Evolutionary conservation across 805 yeast genomes (phyloP), one percentile per base, ranked within the genome.

Genomic region (Suhomyces tanzawaensis): DNA sequence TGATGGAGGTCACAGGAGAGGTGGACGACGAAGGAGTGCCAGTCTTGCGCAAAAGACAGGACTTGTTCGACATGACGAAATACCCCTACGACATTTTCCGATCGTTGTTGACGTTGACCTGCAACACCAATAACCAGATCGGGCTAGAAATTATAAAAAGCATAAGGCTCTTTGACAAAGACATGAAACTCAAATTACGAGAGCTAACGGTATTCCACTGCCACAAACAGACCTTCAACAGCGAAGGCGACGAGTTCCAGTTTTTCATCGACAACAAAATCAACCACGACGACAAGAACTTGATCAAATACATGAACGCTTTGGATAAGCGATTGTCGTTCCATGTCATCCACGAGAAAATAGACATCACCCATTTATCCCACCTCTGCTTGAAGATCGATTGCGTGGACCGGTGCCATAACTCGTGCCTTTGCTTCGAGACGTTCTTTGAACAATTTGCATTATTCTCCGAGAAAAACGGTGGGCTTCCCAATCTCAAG

Each of bases 181-280:
- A 48, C 19, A 29, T 42, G 32, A 61, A 60, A 42, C 37, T 64
- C 23, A 46, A 49, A 19, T 44, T 62, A 9, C 47, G 50, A 16
- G 64, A 61, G 3, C 46, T 64, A 19, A 60, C 66, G 1, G 14
- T 61, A 2, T 54, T 55, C 43, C 70, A 64, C 44, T 55, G 61
- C 34, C 70, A 64, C 41, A 53, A 50, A 27, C 61, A 62, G 12
- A 30, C 16, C 22, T 21, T 46, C 7, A 15, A 17, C 18, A 53
- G 46, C 18, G 50, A 49, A n/a, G 41, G 38, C 24, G 45, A 43
- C 14, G 34, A 32, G 15, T 21, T 9, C 23, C 23, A 21, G 9
- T 22, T 32, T 8, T 27, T 46, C 12, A n/a, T 23, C 17, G 23
- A 17, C 16, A 53, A 46, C n/a, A 47, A 47, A 7, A 43, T 38